Conservation (phyloP, 768 basidiomycete genomes). For the Kwoniella dejecticola region DNA sequence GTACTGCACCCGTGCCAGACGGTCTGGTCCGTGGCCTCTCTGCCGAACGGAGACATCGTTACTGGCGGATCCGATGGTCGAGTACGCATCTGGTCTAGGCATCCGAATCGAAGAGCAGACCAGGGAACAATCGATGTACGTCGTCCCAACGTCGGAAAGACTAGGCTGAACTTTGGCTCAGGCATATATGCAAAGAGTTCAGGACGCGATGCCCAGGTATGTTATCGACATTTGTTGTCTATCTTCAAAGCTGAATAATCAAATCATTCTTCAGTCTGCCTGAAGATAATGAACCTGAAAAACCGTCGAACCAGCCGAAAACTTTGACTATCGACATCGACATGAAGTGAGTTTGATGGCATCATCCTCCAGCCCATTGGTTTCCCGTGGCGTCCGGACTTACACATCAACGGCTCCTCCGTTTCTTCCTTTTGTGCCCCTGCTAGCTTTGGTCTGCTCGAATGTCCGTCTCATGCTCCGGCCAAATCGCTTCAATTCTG, state of each 20-base stretch:
- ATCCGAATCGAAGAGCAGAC: constrained; percentile 24
- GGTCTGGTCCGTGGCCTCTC: constrained; percentile 48
- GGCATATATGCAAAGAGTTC: constrained; percentile 12
- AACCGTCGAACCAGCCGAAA: too few species aligned
- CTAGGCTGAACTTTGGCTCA: neutral
- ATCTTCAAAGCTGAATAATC: too few species aligned
- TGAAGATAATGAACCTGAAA: too few species aligned
- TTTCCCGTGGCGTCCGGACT: neutral
- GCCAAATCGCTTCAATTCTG: too few species aligned
- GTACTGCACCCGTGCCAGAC: constrained; percentile 51
- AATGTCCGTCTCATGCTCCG: too few species aligned
- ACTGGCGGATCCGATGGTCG: constrained; percentile 49
- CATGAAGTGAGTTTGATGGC: constrained; percentile 23
- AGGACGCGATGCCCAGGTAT: constrained; percentile 21
- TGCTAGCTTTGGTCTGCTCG: too few species aligned
- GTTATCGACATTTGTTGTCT: neutral
- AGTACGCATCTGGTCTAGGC: constrained; percentile 43
- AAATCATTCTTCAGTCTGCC: too few species aligned
- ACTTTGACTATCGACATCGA: constrained; percentile 47
- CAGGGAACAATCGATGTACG: constrained; percentile 25
- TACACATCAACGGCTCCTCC: neutral
- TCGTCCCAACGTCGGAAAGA: neutral
- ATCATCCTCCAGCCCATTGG: too few species aligned
- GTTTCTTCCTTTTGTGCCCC: too few species aligned
- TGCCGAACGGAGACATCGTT: constrained; percentile 51